Conservation (phyloP, 2,329 filamentous ascomycete species). For the Aplosporella prunicola region DNA sequence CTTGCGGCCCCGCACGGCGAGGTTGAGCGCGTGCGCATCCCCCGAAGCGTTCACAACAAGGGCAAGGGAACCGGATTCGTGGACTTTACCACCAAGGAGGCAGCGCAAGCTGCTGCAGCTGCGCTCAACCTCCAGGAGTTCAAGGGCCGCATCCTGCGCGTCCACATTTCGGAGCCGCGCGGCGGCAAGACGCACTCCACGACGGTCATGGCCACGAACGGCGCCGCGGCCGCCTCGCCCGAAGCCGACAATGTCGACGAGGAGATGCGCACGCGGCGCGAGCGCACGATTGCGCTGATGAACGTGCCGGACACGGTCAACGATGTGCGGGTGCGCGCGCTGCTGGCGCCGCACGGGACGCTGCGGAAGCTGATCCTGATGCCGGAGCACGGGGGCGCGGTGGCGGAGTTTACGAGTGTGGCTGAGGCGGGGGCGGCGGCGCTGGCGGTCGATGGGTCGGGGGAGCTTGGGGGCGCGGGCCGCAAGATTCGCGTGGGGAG, state of each 20-base stretch:
- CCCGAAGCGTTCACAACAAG: slow-evolving; percentile 56
- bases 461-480: slow-evolving; percentile 30
- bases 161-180: slow-evolving; percentile 47
- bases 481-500: slow-evolving; percentile 38
- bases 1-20: slow-evolving; percentile 66
- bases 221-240: slow-evolving; percentile 19
- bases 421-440: slow-evolving; percentile 63
- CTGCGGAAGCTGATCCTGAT: slow-evolving; percentile 70
- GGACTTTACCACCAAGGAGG: slow-evolving; percentile 53
- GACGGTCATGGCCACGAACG: slow-evolving; percentile 49
- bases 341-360: slow-evolving; percentile 61
- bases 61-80: slow-evolving; percentile 75
- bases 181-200: slow-evolving; percentile 62
- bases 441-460: slow-evolving; percentile 34
- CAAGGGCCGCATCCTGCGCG: slow-evolving; percentile 24
- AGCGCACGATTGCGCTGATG: slow-evolving; percentile 71
- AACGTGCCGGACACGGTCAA: slow-evolving; percentile 89
- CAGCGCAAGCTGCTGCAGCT: slow-evolving; percentile 24
- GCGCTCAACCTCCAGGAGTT: slow-evolving; percentile 25
- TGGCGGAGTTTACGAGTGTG: slow-evolving; percentile 69
- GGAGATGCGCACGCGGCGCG: slow-evolving; percentile 29
- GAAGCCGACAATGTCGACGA: slow-evolving; percentile 14
- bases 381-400: slow-evolving; percentile 73
- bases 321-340: slow-evolving; percentile 65
- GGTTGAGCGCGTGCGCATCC: slow-evolving; percentile 60